Conservation (phyloP, 805 yeast species). For the Limtongozyma cylindracea region DNA sequence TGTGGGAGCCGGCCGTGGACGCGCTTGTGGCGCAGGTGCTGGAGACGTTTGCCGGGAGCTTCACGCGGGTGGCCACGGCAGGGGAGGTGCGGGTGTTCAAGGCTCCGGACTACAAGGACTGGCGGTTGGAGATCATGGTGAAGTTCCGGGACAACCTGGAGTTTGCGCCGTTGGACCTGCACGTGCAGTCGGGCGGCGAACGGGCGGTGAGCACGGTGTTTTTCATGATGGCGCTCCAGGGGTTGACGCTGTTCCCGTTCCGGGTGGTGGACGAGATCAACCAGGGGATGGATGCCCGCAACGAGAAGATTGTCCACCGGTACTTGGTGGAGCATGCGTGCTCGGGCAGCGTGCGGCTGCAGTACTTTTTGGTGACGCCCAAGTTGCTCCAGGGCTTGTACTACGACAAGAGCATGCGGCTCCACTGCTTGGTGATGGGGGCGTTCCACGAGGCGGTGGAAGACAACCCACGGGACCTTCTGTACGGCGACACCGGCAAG, state of each 20-base stretch:
- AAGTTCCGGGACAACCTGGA: constrained; percentile 60
- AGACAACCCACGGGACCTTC: no score
- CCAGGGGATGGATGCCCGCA: constrained; percentile 94
- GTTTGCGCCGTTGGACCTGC: constrained; percentile 53
- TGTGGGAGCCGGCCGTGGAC: constrained; percentile 42
- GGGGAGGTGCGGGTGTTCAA: constrained; percentile 52
- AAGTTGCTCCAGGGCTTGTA: constrained; percentile 57
- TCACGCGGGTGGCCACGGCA: constrained; percentile 56
- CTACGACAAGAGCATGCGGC: constrained; percentile 57
- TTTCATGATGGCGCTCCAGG: constrained; percentile 77
- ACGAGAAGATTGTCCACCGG: constrained; percentile 69
- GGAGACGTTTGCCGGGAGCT: constrained; percentile 33
- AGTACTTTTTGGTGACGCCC: constrained; percentile 84
- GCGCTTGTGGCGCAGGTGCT: constrained; percentile 30
- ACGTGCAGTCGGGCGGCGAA: constrained; percentile 94
- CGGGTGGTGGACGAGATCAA: constrained; percentile 94
- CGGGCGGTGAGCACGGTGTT: constrained; percentile 86
- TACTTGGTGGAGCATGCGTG: constrained; percentile 75
- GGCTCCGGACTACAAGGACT: constrained; percentile 30
- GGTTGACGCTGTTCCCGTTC: constrained; percentile 70
- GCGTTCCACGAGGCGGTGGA: constrained; percentile 9
- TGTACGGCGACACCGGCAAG: no score
- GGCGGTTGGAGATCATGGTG: constrained; percentile 71
- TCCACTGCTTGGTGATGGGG: constrained; percentile 48
- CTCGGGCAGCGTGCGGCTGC: constrained; percentile 21